Conservation (phyloP, 73 alveolate species). For the Tetrahymena malaccensis region DNA sequence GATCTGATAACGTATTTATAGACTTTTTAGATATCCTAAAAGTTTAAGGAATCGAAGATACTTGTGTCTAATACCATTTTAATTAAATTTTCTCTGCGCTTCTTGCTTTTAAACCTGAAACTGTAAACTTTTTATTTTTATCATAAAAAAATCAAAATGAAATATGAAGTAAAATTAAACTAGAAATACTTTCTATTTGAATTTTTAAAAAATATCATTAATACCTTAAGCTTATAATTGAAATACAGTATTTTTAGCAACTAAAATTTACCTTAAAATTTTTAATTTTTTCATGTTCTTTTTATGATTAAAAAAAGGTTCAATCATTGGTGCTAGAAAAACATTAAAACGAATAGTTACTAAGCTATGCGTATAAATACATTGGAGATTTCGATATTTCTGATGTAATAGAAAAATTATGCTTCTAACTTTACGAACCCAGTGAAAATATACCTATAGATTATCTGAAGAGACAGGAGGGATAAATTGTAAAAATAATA, state of each 20-base stretch:
- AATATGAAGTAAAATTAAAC: not conserved
- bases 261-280: too few species aligned
- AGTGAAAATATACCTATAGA: not conserved
- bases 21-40: not conserved
- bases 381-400: not conserved
- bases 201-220: too few species aligned
- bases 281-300: not conserved
- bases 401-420: not conserved
- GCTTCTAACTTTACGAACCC: not conserved
- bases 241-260: not conserved
- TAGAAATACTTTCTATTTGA: not conserved
- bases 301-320: not conserved
- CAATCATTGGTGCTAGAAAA: not conserved
- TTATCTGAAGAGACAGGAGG: not conserved
- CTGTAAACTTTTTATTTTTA: not conserved
- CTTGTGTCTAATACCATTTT: not conserved
- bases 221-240: not conserved
- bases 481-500: not conserved
- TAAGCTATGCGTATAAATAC: not conserved
- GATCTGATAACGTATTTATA: not conserved
- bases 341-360: not conserved
- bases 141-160: not conserved
- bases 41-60: not conserved
- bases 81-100: not conserved
- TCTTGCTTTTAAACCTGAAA: not conserved